Conservation (phyloP, 805 yeast genomes). For the Monosporozyma servazzii region DNA sequence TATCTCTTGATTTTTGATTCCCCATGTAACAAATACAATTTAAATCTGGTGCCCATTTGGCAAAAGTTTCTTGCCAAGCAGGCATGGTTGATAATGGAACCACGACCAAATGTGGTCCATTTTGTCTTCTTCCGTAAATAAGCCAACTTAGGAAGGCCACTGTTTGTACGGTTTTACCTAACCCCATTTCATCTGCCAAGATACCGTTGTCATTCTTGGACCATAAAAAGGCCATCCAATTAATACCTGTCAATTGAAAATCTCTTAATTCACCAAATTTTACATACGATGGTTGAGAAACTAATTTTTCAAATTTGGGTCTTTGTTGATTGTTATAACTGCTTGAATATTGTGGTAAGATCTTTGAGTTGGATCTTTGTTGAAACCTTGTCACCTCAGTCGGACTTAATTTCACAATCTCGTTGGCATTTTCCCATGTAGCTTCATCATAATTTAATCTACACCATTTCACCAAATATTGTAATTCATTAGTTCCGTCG, state of each 20-base stretch:
- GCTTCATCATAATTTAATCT: slow-evolving; percentile 89
- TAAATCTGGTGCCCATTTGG: slow-evolving; percentile 93
- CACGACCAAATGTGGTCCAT: slow-evolving; percentile 94
- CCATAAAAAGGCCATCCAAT: slow-evolving; percentile 99
- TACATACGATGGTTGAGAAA: slow-evolving; percentile 78
- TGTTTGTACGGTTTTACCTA: slow-evolving; percentile 96
- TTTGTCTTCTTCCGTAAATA: slow-evolving; percentile 88
- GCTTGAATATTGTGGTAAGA: slow-evolving; percentile 73
- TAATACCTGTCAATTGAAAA: slow-evolving; percentile 94
- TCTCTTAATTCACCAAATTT: slow-evolving; percentile 90
- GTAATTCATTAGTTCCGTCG: slow-evolving; percentile 55
- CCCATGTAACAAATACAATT: slow-evolving; percentile 92
- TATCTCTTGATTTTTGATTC: slow-evolving; percentile 74
- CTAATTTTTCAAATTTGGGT: slow-evolving; percentile 83
- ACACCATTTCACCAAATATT: slow-evolving; percentile 88
- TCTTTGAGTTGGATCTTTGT: slow-evolving; percentile 70
- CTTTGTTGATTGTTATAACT: slow-evolving; percentile 58
- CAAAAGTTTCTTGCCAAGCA: slow-evolving; percentile 99
- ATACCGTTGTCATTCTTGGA: slow-evolving; percentile 95
- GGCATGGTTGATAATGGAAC: slow-evolving; percentile 95
- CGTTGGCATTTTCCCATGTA: slow-evolving; percentile 92
- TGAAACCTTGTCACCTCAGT: slow-evolving; percentile 77
- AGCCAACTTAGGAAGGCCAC: slow-evolving; percentile 92
- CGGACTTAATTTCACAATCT: slow-evolving; percentile 77
- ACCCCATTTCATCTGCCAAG: slow-evolving; percentile 97